Conservation (phyloP, 352 stramenopile species). For the Pythium vanterpoolii region DNA sequence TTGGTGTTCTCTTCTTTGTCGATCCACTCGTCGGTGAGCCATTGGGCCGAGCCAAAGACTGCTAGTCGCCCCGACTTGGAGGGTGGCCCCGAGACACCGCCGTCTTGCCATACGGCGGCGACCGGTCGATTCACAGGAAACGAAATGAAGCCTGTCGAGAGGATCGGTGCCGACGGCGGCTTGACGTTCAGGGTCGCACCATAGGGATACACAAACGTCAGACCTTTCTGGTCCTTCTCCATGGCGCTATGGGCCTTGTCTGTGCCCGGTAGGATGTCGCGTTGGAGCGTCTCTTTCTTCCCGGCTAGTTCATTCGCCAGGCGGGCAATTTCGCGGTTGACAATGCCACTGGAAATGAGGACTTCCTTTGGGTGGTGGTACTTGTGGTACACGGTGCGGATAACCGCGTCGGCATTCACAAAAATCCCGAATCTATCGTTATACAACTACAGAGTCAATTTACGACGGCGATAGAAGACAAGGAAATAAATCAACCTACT, state of each 20-base stretch:
- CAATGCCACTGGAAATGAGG: conserved; percentile 92
- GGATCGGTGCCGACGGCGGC: conserved; percentile 74
- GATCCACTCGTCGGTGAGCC: conserved; percentile 95
- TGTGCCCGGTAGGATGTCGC: conserved; percentile 22
- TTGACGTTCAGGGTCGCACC: conserved; percentile 93
- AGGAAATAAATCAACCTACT: conserved; percentile 55
- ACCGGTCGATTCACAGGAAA: conserved; percentile 95
- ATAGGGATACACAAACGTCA: conserved; percentile 96
- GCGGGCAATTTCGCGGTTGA: conserved; percentile 91
- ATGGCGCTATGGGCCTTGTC: conserved; percentile 40
- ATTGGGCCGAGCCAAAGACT: conserved; percentile 90
- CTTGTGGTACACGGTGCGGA: conserved; percentile 95
- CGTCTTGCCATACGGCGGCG: conserved; percentile 86
- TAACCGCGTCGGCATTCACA: conserved; percentile 86
- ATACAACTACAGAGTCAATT: background rate
- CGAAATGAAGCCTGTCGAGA: conserved; percentile 93
- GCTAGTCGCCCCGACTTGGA: conserved; percentile 68
- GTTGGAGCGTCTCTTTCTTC: conserved; percentile 52
- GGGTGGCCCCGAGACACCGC: conserved; percentile 59
- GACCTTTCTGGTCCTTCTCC: conserved; percentile 82
- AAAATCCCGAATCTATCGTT: conserved; percentile 78
- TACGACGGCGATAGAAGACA: background rate
- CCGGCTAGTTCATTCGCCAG: conserved; percentile 67
- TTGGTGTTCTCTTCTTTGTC: conserved; percentile 95
- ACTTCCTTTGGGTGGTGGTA: conserved; percentile 97